Percentiles rank a stretch among this genome's conserved stretches.
These are phyloP conservation scores for Diaporthe capsici DNA, from an alignment of 2,329 filamentous ascomycete species.

Conservation along the genomic window DNA sequence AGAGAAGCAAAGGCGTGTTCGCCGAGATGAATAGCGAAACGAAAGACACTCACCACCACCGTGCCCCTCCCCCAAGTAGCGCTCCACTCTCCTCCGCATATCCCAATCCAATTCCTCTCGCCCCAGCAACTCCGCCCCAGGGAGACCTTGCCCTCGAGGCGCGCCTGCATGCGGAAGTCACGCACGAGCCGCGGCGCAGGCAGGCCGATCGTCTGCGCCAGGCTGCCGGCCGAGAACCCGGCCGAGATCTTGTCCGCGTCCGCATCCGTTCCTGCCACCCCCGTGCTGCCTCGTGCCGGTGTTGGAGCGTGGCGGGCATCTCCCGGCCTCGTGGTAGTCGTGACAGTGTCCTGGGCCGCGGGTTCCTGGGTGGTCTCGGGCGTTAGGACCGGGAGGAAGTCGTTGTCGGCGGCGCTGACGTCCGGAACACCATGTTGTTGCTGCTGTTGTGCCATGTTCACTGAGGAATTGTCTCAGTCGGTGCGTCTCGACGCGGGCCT, in stretches of 20 bases:
- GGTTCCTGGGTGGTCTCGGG: slow-evolving; percentile 8
- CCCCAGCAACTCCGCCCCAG: slow-evolving; percentile 41
- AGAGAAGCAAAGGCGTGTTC: background rate
- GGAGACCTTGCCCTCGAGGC: slow-evolving; percentile 39
- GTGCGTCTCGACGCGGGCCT: background rate
- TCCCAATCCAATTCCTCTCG: slow-evolving; percentile 43
- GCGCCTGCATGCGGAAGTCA: slow-evolving; percentile 42
- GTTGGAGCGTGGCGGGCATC: background rate
- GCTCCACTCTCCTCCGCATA: slow-evolving; percentile 41
- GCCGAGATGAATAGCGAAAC: background rate
- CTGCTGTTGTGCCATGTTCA: slow-evolving; percentile 5
- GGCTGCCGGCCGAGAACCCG: slow-evolving; percentile 35
- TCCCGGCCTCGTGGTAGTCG: background rate
- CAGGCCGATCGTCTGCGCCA: slow-evolving; percentile 36
- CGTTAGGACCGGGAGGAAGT: slow-evolving; percentile 31
- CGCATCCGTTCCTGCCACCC: background rate
- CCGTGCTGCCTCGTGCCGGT: background rate
- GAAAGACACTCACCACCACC: slow-evolving; percentile 37
- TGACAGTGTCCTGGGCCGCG: too few species aligned
- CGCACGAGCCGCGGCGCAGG: slow-evolving; percentile 35
- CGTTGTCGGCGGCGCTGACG: slow-evolving; percentile 1
- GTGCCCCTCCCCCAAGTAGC: slow-evolving; percentile 42
- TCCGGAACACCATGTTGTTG: background rate
- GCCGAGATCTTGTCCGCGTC: slow-evolving; percentile 24
- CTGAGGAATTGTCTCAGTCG: background rate